Percentiles rank a stretch among this genome's conserved stretches.
phyloP scores from a whole-genome alignment of 148 eudicot genomes.

The Salicornia ramosissima region DNA sequence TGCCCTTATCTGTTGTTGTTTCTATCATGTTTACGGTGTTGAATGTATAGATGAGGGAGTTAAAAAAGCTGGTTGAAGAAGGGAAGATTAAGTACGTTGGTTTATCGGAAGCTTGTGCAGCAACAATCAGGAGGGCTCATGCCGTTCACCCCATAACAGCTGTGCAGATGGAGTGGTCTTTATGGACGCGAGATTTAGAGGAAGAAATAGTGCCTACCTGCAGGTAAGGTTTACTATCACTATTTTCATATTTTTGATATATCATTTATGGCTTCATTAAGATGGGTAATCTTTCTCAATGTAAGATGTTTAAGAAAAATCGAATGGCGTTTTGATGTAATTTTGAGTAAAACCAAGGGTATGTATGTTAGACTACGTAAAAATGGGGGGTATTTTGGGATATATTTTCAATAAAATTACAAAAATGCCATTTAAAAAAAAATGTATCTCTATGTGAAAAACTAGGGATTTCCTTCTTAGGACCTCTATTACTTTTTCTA shows the following conservation, averaged over 20 bases:
- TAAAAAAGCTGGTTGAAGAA: constrained; percentile 32
- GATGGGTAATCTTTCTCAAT: constrained; percentile 3
- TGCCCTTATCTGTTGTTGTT: neutral
- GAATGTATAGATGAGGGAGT: constrained; percentile 13
- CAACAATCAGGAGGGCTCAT: constrained; percentile 30
- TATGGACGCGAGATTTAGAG: constrained; percentile 16
- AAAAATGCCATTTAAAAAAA: too few species aligned
- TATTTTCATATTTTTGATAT: neutral
- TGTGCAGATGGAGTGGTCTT: constrained; percentile 19
- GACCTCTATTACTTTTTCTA: neutral
- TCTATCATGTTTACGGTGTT: neutral
- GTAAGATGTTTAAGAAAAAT: too few species aligned
- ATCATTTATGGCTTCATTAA: neutral
- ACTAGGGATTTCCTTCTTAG: too few species aligned
- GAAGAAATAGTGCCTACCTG: constrained; percentile 25
- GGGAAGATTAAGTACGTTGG: constrained; percentile 32
- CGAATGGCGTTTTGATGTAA: too few species aligned
- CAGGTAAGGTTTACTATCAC: constrained; percentile 5
- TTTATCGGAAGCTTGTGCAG: constrained; percentile 28
- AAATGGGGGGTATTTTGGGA: too few species aligned
- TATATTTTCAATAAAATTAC: too few species aligned
- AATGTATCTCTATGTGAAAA: too few species aligned
- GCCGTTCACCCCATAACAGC: constrained; percentile 11
- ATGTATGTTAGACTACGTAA: too few species aligned
- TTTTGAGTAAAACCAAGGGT: too few species aligned